Evolutionary conservation across 2,329 filamentous ascomycete species (phyloP).

Genomic region (Aureobasidium sp.): DNA sequence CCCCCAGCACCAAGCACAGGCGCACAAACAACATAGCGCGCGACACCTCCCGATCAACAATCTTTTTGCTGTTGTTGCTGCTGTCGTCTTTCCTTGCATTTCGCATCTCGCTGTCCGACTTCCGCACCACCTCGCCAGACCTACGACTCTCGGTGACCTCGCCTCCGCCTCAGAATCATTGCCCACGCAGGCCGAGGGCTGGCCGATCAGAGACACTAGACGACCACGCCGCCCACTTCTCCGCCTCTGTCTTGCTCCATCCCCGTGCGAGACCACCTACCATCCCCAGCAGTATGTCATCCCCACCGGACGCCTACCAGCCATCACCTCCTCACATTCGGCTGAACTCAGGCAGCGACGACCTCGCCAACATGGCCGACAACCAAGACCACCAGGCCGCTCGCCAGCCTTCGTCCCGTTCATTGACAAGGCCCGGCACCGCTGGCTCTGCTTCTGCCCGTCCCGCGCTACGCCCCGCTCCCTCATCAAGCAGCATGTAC

Average conservation of each 20-base stretch:
- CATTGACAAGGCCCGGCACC: constrained; percentile 32
- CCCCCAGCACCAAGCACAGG: neutral
- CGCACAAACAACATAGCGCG: constrained; percentile 8
- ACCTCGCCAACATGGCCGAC: constrained; percentile 37
- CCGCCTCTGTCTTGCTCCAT: neutral
- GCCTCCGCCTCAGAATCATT: neutral
- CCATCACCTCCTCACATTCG: constrained; percentile 48
- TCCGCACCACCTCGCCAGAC: neutral
- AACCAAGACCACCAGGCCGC: constrained; percentile 29
- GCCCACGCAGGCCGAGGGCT: constrained; percentile 11
- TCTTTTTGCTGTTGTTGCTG: constrained; percentile 7
- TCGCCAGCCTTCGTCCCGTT: constrained; percentile 35
- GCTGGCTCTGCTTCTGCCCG: constrained; percentile 30
- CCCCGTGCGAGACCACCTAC: neutral
- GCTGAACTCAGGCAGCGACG: constrained; percentile 52
- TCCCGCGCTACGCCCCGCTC: constrained; percentile 22
- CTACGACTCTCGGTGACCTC: neutral
- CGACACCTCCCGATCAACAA: constrained; percentile 9
- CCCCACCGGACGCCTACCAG: constrained; percentile 4
- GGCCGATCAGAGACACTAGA: neutral
- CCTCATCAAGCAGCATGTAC: constrained; percentile 25
- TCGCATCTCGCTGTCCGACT: neutral
- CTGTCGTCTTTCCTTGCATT: neutral
- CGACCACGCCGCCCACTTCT: neutral
- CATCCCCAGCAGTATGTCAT: constrained; percentile 10